Evolutionary conservation across 2,329 filamentous ascomycete species (phyloP), one percentile per base, ranked within the genome.

Genomic region (Plenodomus biglobosus): DNA sequence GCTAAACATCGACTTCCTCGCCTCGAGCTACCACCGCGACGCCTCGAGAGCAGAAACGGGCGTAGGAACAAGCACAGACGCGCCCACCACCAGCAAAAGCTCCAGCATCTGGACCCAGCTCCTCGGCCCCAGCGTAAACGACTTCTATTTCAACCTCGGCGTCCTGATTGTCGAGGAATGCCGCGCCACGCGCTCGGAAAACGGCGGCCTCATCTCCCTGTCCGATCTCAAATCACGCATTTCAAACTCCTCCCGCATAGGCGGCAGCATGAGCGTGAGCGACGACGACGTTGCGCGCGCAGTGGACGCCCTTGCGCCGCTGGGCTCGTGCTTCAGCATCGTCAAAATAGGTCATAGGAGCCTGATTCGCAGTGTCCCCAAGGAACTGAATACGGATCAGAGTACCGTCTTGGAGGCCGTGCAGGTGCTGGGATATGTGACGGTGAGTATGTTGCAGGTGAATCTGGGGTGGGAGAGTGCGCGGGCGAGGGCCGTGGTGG

Each of bases 81-180:
- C n/a, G 22, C 22, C 7, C 34, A 20, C 4, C 32, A 38, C 8
- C 17, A 21, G 22, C 18, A 36, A 16, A 16, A 18, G 35, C n/a
- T n/a, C n/a, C n/a, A n/a, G n/a, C n/a, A 85, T 96, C 50, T 97
- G 94, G 92, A 88, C 90, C 8, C 92, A 96, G 76, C 83, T 97
- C 54, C 80, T 97, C 17, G 94, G 94, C 22, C 84, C 88, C 50
- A 91, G 86, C 62, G 92, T 99, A 60, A 95, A 96, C 69, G 94
- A 99, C 72, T 99, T 99, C 69, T 99, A 97, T 76, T 97, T 97
- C 72, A 92, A 95, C 76, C 84, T 99, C 38, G 94, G 91, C 1
- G 92, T 97, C n/a, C 82, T 90, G 41, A 88, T 97, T 1, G 94
- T 99, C 5, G 92, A 97, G 72, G 85, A 96, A 7, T 99, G 94